A percentile compares a stretch with the other conserved stretches of the same genome.
These are phyloP conservation scores for Russula emetica DNA, from an alignment of 768 basidiomycete genomes.

Conservation along the genomic window DNA sequence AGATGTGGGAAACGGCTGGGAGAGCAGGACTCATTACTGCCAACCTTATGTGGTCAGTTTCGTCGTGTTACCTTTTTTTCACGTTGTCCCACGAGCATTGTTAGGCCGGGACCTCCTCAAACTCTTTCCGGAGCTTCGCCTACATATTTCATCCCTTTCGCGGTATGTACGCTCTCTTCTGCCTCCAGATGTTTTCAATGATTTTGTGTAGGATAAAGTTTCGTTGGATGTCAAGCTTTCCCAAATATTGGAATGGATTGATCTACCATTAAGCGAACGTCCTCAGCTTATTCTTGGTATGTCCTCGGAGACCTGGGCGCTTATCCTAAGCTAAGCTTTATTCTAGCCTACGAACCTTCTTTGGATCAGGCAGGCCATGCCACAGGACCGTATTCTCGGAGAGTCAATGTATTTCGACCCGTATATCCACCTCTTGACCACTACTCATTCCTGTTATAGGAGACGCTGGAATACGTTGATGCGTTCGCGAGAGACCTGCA, in stretches of 20 bases:
- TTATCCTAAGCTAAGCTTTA: background rate
- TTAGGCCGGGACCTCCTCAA: conserved; percentile 78
- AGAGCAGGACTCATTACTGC: conserved; percentile 71
- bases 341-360: conserved; percentile 74
- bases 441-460: conserved; percentile 36
- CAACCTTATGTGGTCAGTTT: conserved; percentile 84
- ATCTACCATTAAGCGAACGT: conserved; percentile 62
- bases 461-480: conserved; percentile 66
- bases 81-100: background rate
- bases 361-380: conserved; percentile 81
- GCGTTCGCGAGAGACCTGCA: conserved; percentile 69
- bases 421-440: background rate
- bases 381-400: conserved; percentile 61
- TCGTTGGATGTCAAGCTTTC: conserved; percentile 66
- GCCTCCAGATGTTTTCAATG: background rate
- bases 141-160: conserved; percentile 78
- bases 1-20: conserved; percentile 91
- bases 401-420: conserved; percentile 58
- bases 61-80: background rate
- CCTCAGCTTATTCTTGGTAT: conserved; percentile 75
- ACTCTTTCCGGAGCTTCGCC: conserved; percentile 61
- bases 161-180: conserved; percentile 37
- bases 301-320: conserved; percentile 28
- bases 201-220: conserved; percentile 46
- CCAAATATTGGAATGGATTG: conserved; percentile 78